Evolutionary conservation across 2,329 filamentous ascomycete species (phyloP).

Genomic region (Sporothrix pseudoabietina): DNA sequence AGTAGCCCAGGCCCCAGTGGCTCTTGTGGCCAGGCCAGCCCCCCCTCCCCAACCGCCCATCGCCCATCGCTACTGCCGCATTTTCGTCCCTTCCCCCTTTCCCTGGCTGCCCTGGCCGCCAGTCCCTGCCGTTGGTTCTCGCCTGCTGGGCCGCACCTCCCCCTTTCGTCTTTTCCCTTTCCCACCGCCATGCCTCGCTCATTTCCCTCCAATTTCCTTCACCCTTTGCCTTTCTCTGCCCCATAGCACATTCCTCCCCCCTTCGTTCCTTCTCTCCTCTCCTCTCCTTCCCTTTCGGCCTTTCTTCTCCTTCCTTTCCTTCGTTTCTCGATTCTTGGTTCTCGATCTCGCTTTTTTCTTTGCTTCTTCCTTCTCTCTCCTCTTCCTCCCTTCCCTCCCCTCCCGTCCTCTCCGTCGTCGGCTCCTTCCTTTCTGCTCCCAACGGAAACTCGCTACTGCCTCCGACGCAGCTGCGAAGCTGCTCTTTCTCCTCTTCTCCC

Average conservation of each 20-base stretch:
- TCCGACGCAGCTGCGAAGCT: constrained; percentile 23
- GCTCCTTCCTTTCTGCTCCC: constrained; percentile 12
- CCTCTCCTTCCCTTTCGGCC: neutral
- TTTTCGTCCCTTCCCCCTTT: constrained; percentile 9
- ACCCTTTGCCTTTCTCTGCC: constrained; percentile 23
- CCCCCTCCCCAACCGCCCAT: neutral
- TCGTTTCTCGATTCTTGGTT: constrained; percentile 11
- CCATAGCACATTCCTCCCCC: constrained; percentile 11
- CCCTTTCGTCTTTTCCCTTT: constrained; percentile 19
- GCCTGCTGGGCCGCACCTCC: neutral
- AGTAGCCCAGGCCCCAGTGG: neutral
- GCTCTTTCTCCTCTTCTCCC: constrained; percentile 5
- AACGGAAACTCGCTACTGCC: constrained; percentile 19
- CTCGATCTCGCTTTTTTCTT: neutral
- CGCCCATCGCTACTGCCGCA: constrained; percentile 19
- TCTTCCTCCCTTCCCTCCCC: neutral
- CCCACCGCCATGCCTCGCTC: constrained; percentile 24
- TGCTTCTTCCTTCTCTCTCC: neutral
- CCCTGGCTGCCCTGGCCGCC: neutral
- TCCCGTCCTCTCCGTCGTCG: neutral
- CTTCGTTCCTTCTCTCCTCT: constrained; percentile 19
- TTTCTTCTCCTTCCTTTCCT: constrained; percentile 5
- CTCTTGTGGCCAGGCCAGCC: neutral
- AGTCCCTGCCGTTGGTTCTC: neutral
- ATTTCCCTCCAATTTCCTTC: constrained; percentile 29